phyloP scores from a whole-genome alignment of 2,329 filamentous ascomycete species.

The Thielaviopsis populi region DNA sequence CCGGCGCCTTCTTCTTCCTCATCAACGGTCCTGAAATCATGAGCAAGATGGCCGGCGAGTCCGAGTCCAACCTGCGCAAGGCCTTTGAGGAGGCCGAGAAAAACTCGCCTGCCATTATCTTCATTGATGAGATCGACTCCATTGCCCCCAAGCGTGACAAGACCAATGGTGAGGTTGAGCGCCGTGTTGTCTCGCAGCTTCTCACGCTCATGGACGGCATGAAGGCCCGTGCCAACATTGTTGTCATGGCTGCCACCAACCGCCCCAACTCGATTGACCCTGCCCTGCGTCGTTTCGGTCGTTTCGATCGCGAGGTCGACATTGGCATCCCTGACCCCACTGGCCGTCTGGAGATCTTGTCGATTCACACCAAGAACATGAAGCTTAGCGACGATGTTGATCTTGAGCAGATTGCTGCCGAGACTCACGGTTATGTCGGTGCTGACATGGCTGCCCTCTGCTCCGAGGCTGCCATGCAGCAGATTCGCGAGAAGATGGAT shows the following conservation, averaged over 20 bases:
- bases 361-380: slow-evolving; percentile 99
- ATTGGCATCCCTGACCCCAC: slow-evolving; percentile 97
- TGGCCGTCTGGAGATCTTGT: slow-evolving; percentile 93
- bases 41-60: slow-evolving; percentile 99
- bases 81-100: slow-evolving; percentile 99
- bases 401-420: slow-evolving; percentile 86
- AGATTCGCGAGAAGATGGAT: slow-evolving; percentile 99
- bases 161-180: slow-evolving; percentile 98
- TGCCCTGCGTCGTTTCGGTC: slow-evolving; percentile 90
- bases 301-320: slow-evolving; percentile 97
- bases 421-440: slow-evolving; percentile 98
- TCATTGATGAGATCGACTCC: slow-evolving; percentile 98
- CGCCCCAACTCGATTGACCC: slow-evolving; percentile 97
- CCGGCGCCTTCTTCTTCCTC: slow-evolving; percentile 96
- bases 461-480: slow-evolving; percentile 98
- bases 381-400: slow-evolving; percentile 95
- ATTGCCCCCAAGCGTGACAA: slow-evolving; percentile 99
- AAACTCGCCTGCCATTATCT: slow-evolving; percentile 98
- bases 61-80: slow-evolving; percentile 93
- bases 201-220: slow-evolving; percentile 98
- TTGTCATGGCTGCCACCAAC: slow-evolving; percentile 99
- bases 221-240: slow-evolving; percentile 97
- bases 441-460: slow-evolving; percentile 96
- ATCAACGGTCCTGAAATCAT: slow-evolving; percentile 99
- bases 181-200: slow-evolving; percentile 93